Percentiles rank a stretch among this genome's conserved stretches.
Evolutionary conservation across 176 grass and related monocot species (phyloP).

Genomic region (Stipa capillata): DNA sequence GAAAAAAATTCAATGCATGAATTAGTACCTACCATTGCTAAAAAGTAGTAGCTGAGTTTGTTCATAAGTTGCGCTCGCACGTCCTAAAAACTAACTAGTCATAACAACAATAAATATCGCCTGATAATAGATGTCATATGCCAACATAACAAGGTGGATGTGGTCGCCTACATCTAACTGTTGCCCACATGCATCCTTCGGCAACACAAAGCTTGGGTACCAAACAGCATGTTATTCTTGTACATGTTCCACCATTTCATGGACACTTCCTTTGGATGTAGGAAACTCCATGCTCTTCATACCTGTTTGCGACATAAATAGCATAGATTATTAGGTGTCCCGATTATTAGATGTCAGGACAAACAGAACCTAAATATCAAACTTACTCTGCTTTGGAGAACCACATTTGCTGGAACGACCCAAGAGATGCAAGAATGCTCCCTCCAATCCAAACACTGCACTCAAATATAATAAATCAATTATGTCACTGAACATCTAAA

Average conservation of each 20-base stretch:
- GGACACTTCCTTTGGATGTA: conserved; percentile 99
- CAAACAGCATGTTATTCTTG: too few species aligned
- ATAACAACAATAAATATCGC: not conserved
- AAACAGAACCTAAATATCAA: not conserved
- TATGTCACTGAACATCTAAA: not conserved
- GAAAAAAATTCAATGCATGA: not conserved
- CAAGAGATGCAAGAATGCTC: conserved; percentile 97
- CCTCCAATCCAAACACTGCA: conserved; percentile 92
- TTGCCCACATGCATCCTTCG: not conserved
- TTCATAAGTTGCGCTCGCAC: not conserved
- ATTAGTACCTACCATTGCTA: conserved; percentile 12
- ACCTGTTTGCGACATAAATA: conserved; percentile 42
- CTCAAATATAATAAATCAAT: not conserved
- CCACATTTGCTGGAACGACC: conserved; percentile 97
- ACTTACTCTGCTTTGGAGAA: conserved; percentile 95
- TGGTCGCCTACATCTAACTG: not conserved
- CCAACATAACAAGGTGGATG: not conserved
- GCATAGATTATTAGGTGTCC: not conserved
- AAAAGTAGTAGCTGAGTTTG: not conserved
- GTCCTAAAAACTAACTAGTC: conserved; percentile 18
- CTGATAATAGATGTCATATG: not conserved
- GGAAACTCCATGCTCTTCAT: conserved; percentile 94
- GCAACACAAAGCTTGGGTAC: not conserved
- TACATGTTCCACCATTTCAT: conserved; percentile 23
- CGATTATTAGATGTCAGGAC: not conserved